Evolutionary conservation across 495 filamentous ascomycete species (phyloP), one percentile per base, ranked within the genome.

Genomic region (Niebla homalea): DNA sequence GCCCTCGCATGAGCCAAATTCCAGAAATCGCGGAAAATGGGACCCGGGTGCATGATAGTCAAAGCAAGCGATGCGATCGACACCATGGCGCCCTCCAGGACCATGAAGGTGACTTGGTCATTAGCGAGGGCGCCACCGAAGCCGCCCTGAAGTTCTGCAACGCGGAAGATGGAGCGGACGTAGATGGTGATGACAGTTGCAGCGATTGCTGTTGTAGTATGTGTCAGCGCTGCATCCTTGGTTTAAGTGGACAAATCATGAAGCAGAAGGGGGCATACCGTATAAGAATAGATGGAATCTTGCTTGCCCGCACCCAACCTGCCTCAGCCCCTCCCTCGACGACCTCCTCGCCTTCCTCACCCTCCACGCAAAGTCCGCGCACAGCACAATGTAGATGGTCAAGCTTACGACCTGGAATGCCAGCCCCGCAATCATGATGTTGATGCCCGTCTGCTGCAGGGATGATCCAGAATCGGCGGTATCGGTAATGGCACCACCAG

Each of bases 341-440:
- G 25, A 42, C 37, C 46, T 25, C 41, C 37, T 43, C 14, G 41
- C 41, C 36, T 41, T 46, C 5, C 35, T 49, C 64, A 76, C 66
- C 3, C 69, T 62, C 50, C 55, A 60, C 18, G 62, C 66, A 54
- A 74, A 83, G 29, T 81, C 73, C 2, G 55, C 58, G 20, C 65
- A 70, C 12, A 82, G 59, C 8, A 52, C 36, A 14, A 76, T 68
- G 69, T 80, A 84, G 16, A 76, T 43, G 0, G 60, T 54, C 43
- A 84, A 58, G 25, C 50, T 54, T 36, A 75, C 39, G 43, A 78
- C 71, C 59, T 85, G 76, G 55, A 73, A 73, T 22, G 70, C 50
- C 0, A 86, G 66, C 43, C 82, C 82, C 0, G 75, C 78, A 46
- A 85, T 71, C 77, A 86, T 82, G 62, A 81, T 74, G 61, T 82